Base-by-base conservation (phyloP, 1,284 basidiomycete species). In the Cryptococcus sp. region DNA sequence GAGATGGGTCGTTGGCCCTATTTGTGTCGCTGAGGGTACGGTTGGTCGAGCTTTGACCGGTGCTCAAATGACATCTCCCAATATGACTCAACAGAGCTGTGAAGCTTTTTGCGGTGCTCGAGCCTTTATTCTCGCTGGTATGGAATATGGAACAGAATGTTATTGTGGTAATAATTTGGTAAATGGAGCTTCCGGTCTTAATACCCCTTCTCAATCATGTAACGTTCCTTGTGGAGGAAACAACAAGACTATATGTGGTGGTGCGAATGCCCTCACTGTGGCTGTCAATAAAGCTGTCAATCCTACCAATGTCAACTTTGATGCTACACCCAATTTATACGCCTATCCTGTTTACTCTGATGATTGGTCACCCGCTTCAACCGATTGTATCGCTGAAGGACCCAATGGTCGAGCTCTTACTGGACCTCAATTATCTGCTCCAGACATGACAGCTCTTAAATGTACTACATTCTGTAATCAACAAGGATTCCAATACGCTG, bases 41-140 rank as follows among this genome's bases (percentile, higher is more conserved):
- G 45, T 15, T 38, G 38, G 13, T n/a, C 55, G 61, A 13, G 56
- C 61, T 3, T 43, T 62, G 5, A 59, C 53, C 13, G 34, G 46
- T n/a, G 51, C 35, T 14, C 53, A 53, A 46, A 30, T 52, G 6
- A 46, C n/a, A 46, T 37, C 56, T 3, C 10, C 46, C 31, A 36
- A 31, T 31, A 60, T 60, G 61, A 60, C 61, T 3, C 31, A 46
- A n/a, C 32, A 50, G 32, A 15, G 13, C 4, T 62, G 61, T 43
- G 51, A 55, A 5, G 37, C 49, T 7, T 42, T 52, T 4, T 62
- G 61, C 38, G 41, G 23, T 41, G 10, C 6, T 23, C 6, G 15
- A 14, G 49, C 35, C 8, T 50, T 41, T 37, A 15, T 23, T 14
- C 15, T 30, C 35, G 58, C 53, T 11, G 61, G 61, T 32, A 35